Percentiles rank a stretch among this genome's conserved stretches.
Conservation (phyloP, 208 protist species). For the Acanthamoeba healyi region DNA sequence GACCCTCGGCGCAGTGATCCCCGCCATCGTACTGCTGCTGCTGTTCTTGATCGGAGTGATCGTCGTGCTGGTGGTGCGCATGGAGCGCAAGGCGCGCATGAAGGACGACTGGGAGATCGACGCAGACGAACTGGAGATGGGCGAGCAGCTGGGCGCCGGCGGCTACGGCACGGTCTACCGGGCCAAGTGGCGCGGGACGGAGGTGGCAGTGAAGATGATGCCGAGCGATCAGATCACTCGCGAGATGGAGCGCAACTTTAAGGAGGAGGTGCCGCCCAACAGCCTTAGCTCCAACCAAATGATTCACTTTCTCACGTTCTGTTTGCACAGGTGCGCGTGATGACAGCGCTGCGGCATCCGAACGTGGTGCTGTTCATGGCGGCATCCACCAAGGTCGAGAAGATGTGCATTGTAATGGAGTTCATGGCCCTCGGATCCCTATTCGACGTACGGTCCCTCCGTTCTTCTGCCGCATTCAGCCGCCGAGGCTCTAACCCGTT, state of each 20-base stretch:
- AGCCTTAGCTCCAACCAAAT: too few species aligned
- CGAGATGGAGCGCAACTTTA: neutral
- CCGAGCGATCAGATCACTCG: neutral
- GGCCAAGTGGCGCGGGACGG: slow-evolving; percentile 29
- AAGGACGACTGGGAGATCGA: slow-evolving; percentile 3
- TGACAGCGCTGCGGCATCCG: slow-evolving; percentile 8
- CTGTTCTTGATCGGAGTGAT: neutral
- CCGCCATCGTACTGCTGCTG: neutral
- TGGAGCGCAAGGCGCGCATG: neutral
- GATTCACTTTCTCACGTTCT: too few species aligned
- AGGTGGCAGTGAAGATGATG: slow-evolving; percentile 40
- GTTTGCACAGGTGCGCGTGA: neutral
- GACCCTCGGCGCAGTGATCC: neutral
- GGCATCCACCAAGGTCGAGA: neutral
- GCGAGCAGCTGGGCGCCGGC: neutral
- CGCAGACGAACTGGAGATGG: neutral
- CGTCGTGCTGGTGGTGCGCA: neutral
- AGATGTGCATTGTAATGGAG: slow-evolving; percentile 56
- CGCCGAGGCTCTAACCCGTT: too few species aligned
- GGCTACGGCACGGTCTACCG: neutral
- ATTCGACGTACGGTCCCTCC: too few species aligned
- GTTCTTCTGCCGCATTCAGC: too few species aligned
- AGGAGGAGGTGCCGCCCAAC: too few species aligned
- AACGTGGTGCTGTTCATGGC: slow-evolving; percentile 46
- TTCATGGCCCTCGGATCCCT: slow-evolving; percentile 24